Conservation (phyloP, 176 grass and related monocot genomes). For the Oryza rufipogon region DNA sequence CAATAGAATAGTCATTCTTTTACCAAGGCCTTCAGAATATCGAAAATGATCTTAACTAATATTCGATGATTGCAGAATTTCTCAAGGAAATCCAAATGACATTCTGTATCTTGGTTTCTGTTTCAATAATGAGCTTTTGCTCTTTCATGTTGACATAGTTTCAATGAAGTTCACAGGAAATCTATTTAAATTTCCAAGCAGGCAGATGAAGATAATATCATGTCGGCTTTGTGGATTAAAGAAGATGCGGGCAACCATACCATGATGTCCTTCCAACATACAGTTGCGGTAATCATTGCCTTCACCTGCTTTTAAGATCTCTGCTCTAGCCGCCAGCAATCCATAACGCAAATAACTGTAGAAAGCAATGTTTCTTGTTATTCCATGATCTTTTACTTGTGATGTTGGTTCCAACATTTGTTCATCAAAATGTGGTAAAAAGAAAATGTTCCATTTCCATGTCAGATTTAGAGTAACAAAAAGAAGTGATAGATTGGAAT, state of each 20-base stretch:
- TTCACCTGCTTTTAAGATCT: constrained; percentile 78
- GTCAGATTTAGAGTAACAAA: constrained; percentile 15
- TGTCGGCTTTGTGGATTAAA: constrained; percentile 22
- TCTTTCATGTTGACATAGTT: constrained; percentile 25
- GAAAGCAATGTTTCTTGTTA: constrained; percentile 37
- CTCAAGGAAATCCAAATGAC: constrained; percentile 4
- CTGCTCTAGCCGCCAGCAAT: constrained; percentile 92
- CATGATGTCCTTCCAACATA: constrained; percentile 81
- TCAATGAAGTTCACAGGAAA: constrained; percentile 19
- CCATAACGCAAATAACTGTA: constrained; percentile 94
- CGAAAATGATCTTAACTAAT: constrained; percentile 8
- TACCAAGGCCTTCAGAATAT: constrained; percentile 9
- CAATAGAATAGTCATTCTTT: constrained; percentile 21
- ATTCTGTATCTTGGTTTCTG: neutral
- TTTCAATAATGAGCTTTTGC: constrained; percentile 14
- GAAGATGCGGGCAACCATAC: constrained; percentile 45
- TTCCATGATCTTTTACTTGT: constrained; percentile 8
- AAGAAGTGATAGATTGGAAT: neutral
- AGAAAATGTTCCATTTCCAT: neutral
- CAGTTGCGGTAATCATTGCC: constrained; percentile 64
- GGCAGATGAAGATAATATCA: constrained; percentile 2
- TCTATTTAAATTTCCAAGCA: constrained; percentile 34
- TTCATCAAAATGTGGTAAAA: neutral
- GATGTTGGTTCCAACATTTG: constrained; percentile 19
- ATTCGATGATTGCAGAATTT: constrained; percentile 18